phyloP scores from a whole-genome alignment of 805 yeast genomes.

The Wickerhamiella domercqiae region DNA sequence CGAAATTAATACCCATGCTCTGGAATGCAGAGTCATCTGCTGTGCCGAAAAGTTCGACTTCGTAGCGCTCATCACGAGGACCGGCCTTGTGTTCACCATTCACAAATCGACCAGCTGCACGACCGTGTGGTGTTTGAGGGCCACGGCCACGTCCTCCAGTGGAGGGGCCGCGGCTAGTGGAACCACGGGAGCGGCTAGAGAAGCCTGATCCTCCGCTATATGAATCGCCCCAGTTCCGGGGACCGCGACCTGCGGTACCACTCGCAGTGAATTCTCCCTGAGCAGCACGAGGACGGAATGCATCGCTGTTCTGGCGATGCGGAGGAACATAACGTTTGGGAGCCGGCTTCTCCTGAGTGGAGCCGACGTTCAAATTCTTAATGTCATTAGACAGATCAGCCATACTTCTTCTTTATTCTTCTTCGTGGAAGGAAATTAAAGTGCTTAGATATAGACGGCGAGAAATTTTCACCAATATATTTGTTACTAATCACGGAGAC shows the following conservation, averaged over 20 bases:
- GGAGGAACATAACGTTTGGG: conserved; percentile 39
- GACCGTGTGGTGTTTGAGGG: conserved; percentile 13
- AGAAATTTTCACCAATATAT: too few relatives aligned
- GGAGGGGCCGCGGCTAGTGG: conserved; percentile 21
- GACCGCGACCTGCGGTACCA: conserved; percentile 21
- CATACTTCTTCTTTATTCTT: too few relatives aligned
- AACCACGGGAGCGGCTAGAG: conserved; percentile 19
- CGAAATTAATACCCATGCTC: conserved; percentile 95
- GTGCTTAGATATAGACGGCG: too few relatives aligned
- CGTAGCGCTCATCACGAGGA: conserved; percentile 49
- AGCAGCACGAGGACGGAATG: conserved; percentile 17
- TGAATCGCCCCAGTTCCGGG: conserved; percentile 23
- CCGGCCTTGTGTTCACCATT: conserved; percentile 85
- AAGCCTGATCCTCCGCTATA: conserved; percentile 17
- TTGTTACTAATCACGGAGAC: too few relatives aligned
- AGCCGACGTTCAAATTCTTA: too few relatives aligned
- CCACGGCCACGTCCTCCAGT: conserved; percentile 21
- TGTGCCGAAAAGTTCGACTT: conserved; percentile 70
- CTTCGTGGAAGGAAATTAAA: too few relatives aligned
- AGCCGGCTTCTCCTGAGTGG: conserved; percentile 10
- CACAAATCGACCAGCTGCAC: conserved; percentile 49
- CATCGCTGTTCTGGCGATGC: conserved; percentile 24
- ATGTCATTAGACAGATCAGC: too few relatives aligned
- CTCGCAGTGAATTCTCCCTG: conserved; percentile 18
- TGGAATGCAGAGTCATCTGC: conserved; percentile 58